Evolutionary conservation across 371 early-diverging fungal genomes (phyloP), one percentile per base, ranked within the genome.

Genomic region (Batkoa obscura): DNA sequence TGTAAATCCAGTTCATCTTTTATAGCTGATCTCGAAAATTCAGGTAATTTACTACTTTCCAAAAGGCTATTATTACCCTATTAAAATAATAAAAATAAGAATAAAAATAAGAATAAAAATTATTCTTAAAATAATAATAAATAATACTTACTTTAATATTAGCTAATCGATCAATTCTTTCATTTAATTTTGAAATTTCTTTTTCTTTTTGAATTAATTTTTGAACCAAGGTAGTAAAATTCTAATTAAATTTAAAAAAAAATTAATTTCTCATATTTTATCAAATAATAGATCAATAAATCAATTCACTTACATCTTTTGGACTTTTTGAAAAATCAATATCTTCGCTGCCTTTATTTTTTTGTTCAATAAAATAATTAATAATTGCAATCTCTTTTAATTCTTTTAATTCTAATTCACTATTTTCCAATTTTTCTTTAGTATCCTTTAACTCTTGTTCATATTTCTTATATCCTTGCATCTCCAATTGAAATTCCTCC

Each of bases 171-270:
- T 68, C 68, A 49, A 68, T 62, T 9, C 62, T 62, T 43, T 64
- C 66, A 17, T 62, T 64, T 36, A 68, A 59, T 57, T 60, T 61
- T 6, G 61, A 56, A 9, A 66, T 64, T 55, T 68, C 65, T 58
- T 66, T 68, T 39, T 68, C 66, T 56, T 66, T 64, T 51, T 66
- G 66, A 43, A 66, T 61, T 43, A 68, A 59, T 50, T 64, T 57
- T 56, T 66, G 66, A 34, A 68, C 66, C 34, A 68, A 60, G 15
- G 64, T 61, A 47, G 68, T 62, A 38, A 66, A 63, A 51, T 68
- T 65, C 68, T 68, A 32, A 35, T n/a, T 23, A 37, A 34, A 13
- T 13, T 23, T 12, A 4, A 35, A 43, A 36, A 41, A 43, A 52
- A 15, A 8, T 31, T 23, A 1, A 35, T 2, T 13, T 34, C 6